phyloP scores from a whole-genome alignment of 192 early-diverging fungal genomes.

The Umbelopsis vinacea region DNA sequence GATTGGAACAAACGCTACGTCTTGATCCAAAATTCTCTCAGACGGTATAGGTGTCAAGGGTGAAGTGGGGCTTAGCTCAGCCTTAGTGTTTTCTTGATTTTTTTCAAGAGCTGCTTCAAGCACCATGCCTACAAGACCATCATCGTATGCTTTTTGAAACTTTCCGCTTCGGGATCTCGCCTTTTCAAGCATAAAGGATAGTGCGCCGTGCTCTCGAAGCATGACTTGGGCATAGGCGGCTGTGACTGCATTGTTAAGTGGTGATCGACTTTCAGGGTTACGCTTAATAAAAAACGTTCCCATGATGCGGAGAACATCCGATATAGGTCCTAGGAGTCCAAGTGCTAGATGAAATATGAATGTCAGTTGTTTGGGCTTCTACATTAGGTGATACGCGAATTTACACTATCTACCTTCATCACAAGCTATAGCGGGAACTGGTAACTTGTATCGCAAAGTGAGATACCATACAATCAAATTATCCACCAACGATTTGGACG shows the following conservation, averaged over 20 bases:
- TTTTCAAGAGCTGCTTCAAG: conserved; percentile 37
- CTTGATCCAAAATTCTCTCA: background rate
- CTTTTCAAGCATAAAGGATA: conserved; percentile 40
- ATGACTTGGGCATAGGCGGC: conserved; percentile 40
- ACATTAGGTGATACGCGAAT: background rate
- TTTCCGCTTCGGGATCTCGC: conserved; percentile 43
- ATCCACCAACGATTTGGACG: conserved; percentile 43
- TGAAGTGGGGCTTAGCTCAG: background rate
- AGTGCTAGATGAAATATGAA: conserved; percentile 23
- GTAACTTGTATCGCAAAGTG: conserved; percentile 38
- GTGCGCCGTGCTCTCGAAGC: conserved; percentile 39
- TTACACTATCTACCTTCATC: conserved; percentile 39
- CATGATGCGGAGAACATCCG: conserved; percentile 40
- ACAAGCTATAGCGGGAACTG: conserved; percentile 41
- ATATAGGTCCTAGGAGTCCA: conserved; percentile 40
- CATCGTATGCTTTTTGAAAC: conserved; percentile 31
- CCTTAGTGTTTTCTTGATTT: conserved; percentile 19
- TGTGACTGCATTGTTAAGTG: conserved; percentile 35
- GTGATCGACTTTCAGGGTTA: conserved; percentile 32
- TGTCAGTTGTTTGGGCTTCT: background rate
- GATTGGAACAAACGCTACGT: conserved; percentile 37
- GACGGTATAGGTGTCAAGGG: conserved; percentile 16
- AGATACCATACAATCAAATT: conserved; percentile 45
- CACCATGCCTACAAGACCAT: conserved; percentile 41
- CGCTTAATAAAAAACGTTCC: conserved; percentile 42